Percentiles rank a stretch among this genome's conserved stretches.
Conservation (phyloP, 305 asterid genomes). For the Fraxinus latifolia region DNA sequence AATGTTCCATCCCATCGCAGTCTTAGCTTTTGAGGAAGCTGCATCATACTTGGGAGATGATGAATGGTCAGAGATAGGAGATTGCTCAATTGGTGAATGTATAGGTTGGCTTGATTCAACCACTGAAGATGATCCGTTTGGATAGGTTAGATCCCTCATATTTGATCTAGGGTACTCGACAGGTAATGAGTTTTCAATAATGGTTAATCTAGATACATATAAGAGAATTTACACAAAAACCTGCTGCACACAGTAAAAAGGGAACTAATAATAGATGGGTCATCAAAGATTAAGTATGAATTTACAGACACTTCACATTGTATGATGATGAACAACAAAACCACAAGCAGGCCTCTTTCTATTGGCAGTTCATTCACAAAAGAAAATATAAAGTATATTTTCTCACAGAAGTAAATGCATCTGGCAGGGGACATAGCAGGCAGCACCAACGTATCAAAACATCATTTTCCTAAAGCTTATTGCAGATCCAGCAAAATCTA, state of each 20-base stretch:
- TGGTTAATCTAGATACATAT: background rate
- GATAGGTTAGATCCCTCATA: conserved; percentile 25
- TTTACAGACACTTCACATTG: background rate
- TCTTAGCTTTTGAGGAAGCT: conserved; percentile 32
- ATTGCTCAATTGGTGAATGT: conserved; percentile 27
- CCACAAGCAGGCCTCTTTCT: background rate
- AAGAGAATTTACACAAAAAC: background rate
- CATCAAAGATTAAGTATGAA: background rate
- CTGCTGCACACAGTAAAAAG: background rate
- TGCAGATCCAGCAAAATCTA: background rate
- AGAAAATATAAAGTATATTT: background rate
- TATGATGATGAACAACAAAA: background rate
- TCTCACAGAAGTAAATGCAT: background rate
- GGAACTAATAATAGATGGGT: background rate
- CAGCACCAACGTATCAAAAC: background rate
- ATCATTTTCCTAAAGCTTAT: background rate
- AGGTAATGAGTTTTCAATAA: background rate
- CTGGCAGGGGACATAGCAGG: background rate
- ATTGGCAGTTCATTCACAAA: background rate
- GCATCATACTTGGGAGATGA: conserved; percentile 28
- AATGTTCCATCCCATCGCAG: conserved; percentile 43
- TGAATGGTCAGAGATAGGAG: conserved; percentile 17
- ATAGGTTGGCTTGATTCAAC: conserved; percentile 32
- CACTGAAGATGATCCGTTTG: conserved; percentile 25
- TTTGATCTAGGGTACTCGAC: conserved; percentile 24